Evolutionary conservation across 2,329 filamentous ascomycete species (phyloP), one percentile per base, ranked within the genome.

Genomic region (Hyphodiscus sp.): DNA sequence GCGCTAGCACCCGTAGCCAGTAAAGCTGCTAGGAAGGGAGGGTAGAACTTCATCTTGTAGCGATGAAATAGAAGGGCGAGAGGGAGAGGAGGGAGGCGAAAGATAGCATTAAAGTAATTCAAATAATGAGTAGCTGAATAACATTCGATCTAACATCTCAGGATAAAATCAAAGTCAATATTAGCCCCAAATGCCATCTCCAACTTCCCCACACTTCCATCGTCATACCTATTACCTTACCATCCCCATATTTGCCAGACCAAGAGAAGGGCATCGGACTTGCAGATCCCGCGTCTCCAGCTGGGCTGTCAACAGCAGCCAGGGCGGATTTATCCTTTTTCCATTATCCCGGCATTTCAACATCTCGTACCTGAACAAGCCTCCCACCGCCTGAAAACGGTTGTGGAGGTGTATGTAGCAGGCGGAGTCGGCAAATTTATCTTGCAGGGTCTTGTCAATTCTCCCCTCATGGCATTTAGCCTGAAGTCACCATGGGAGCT

Each of bases 341-440:
- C 33, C 33, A 38, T 38, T 38, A 13, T 38, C 16, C 33, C 33
- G 33, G 13, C 16, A 38, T n/a, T 6, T 13, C 5, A 38, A 38
- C 33, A 38, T 38, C 33, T 38, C 15, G 15, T 20, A 45, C 41
- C 26, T 20, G 16, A 44, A 43, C 42, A 15, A n/a, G 33, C 33
- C 11, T 6, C 33, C 33, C 11, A 38, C 33, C 33, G 33, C 33
- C 16, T 13, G 13, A 38, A 38, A 38, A 38, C 2, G 10, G 19
- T 45, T 45, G 20, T 48, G 43, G 29, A 47, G 49, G 53, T 41
- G 42, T 55, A 26, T 8, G 43, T 41, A 13, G 18, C 42, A 50
- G 59, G 58, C 55, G 57, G 59, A 59, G 58, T 30, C 58, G 60
- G 58, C 43, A 59, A 51, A 61, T 56, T n/a, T 49, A 61, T 63